Evolutionary conservation across 495 filamentous ascomycete genomes (phyloP), one percentile per base, ranked within the genome.

Genomic region (Talaromyces ruber): DNA sequence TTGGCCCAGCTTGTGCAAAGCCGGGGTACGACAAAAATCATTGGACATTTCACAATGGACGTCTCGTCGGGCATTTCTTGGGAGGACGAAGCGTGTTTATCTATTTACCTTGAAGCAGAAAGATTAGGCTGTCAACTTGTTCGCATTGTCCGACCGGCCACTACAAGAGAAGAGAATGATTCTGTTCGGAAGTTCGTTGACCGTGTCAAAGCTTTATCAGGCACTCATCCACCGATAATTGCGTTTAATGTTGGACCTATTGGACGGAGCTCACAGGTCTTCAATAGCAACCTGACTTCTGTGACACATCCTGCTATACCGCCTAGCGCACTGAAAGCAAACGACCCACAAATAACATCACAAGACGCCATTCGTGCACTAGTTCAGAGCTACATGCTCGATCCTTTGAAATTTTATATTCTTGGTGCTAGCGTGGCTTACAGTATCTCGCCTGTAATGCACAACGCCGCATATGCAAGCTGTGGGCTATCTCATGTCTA

Each of bases 371-470:
- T 88, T 0, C 67, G 73, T 25, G 78, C 81, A 4, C 72, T 85
- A 6, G 82, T 80, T 57, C 77, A 81, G 26, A 81, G 79, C 47
- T 84, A 82, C 37, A 72, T 84, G 30, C 74, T 82, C n/a, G 82
- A 85, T 51, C 88, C 88, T 0, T 79, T 92, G 34, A 79, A 88
- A 51, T 92, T 90, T 67, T 92, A 87, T 69, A 86, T 90, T 37
- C 77, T 89, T 26, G 90, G 90, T 3, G 86, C 85, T 21, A 87
- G 81, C 59, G 88, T 91, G 18, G 81, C 84, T 28, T 91, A 91
- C 72, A 91, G 86, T 69, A 75, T 91, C 32, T 91, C 88, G 0
- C 90, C 90, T 0, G 84, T 84, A 0, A 94, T 93, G 88, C 88
- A 92, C 67, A 87, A 82, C 62, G 89, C 88, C 3, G 90, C 89